Evolutionary conservation across 2,329 filamentous ascomycete species (phyloP).

Genomic region (Colletotrichum sp.): DNA sequence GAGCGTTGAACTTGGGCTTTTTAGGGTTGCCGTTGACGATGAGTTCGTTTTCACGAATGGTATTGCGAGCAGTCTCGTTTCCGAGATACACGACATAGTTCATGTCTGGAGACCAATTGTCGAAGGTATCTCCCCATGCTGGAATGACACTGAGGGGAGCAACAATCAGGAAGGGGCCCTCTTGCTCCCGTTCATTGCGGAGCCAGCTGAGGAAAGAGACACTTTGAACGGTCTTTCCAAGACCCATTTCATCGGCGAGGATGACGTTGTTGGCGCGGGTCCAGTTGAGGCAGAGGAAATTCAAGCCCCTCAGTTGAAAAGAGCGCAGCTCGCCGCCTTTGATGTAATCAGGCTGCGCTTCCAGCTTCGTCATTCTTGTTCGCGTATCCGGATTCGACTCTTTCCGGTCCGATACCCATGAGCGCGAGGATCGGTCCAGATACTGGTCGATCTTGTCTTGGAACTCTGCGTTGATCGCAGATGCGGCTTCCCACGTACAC

Average conservation of each 20-base stretch:
- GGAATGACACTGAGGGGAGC: slow-evolving; percentile 97
- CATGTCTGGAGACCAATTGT: slow-evolving; percentile 91
- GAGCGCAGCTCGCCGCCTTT: slow-evolving; percentile 83
- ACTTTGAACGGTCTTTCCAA: slow-evolving; percentile 97
- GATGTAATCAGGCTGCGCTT: slow-evolving; percentile 85
- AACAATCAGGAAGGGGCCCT: slow-evolving; percentile 96
- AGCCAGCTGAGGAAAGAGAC: slow-evolving; percentile 98
- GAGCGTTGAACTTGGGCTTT: slow-evolving; percentile 95
- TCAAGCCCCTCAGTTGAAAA: slow-evolving; percentile 92
- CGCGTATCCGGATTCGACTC: slow-evolving; percentile 80
- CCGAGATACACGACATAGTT: slow-evolving; percentile 98
- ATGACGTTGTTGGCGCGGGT: slow-evolving; percentile 93
- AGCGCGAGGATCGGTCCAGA: slow-evolving; percentile 80
- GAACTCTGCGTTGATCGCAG: slow-evolving; percentile 76
- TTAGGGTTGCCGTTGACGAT: slow-evolving; percentile 84
- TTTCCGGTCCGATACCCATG: slow-evolving; percentile 78
- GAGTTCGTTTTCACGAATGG: slow-evolving; percentile 90
- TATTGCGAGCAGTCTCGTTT: slow-evolving; percentile 82
- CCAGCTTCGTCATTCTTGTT: slow-evolving; percentile 73
- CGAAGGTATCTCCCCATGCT: slow-evolving; percentile 97
- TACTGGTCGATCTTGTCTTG: slow-evolving; percentile 93
- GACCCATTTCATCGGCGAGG: slow-evolving; percentile 96
- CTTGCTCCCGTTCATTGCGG: slow-evolving; percentile 84
- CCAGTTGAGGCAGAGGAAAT: slow-evolving; percentile 97
- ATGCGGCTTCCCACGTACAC: slow-evolving; percentile 89